Evolutionary conservation across 2,329 filamentous ascomycete genomes (phyloP), one percentile per base, ranked within the genome.

Genomic region (Trichophyton schoenleinii): DNA sequence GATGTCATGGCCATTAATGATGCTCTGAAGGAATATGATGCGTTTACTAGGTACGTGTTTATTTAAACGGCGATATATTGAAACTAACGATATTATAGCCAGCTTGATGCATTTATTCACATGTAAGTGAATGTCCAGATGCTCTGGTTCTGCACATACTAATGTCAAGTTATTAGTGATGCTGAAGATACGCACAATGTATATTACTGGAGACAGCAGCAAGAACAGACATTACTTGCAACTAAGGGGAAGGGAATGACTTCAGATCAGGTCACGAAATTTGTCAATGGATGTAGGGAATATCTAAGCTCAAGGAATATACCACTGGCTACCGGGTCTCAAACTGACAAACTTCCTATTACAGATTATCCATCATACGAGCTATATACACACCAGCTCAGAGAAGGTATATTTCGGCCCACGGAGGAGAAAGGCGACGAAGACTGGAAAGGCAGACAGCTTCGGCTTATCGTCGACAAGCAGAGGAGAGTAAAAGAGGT

Each of bases 181-280:
- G 87, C 91, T 4, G 81, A 87, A 67, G 78, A 94, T 66, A 79
- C 83, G 3, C 78, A 79, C 58, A 91, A 85, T 69, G 91, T 95
- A 59, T 96, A 96, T 68, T 82, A 81, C 64, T 96, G 91, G 91
- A 83, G 91, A 13, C 77, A 85, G 67, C 80, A 96, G 75, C 89
- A 95, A 74, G 91, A 96, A 74, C 81, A 81, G 57, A 81, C 81
- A 62, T 78, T 96, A 67, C 82, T 87, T 25, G 77, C 77, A 6
- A 74, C 79, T 22, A 87, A 82, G 65, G 89, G 88, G 0, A 81
- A 79, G 0, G 91, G 89, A 34, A 96, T 96, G 91, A 87, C 83
- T 0, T 86, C 89, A 66, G 86, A 89, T 61, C 82, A 92, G 71
- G 89, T 96, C 49, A 78, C 83, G 61, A 78, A 80, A 55, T 96